Base-by-base conservation (phyloP, 1,284 basidiomycete genomes). In the Heliocybe sulcata region DNA sequence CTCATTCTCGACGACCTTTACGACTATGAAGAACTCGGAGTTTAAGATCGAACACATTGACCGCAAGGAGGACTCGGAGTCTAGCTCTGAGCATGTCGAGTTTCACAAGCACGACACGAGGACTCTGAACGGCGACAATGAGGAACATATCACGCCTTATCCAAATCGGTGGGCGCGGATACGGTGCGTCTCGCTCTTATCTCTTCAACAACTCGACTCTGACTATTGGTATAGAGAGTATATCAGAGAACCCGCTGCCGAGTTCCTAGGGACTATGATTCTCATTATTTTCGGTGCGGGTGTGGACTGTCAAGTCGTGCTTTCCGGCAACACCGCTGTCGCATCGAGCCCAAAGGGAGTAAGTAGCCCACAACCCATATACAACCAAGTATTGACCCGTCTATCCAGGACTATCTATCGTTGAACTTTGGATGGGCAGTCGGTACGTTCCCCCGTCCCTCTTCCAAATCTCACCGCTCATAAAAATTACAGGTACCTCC, bases 261-360 rank as follows among this genome's bases (percentile, higher is more conserved):
- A 90, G 66, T 86, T 87, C 61, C 65, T 87, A 48, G 85, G 84
- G 35, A 80, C 82, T 26, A 80, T 82, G 72, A 72, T 87, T 35
- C 71, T 90, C 11, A 73, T 87, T 54, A 76, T 87, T 53, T 82
- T 89, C 56, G 87, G 87, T 22, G 72, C 67, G 53, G 86, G 82
- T 38, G 81, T 80, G 27, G 73, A 82, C 57, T 85, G 83, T 59
- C 87, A 89, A 65, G 79, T 77, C 2, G 74, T 79, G 35, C 69
- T 89, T 19, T 81, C 83, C 10, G 65, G 69, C n/a, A 77, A 75
- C 54, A 49, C 77, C 0, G 67, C 59, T 0, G 83, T 90, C 8
- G 67, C 82, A 8, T 54, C 79, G 2, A 69, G 70, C n/a, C 76
- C 72, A 8, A 81, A 77, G 67, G 87, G 87, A 57, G 86, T 88